Percentiles rank a stretch among this genome's conserved stretches.
phyloP scores from a whole-genome alignment of 1,139 yeast species.

The Sugiyamaella xylanicola region DNA sequence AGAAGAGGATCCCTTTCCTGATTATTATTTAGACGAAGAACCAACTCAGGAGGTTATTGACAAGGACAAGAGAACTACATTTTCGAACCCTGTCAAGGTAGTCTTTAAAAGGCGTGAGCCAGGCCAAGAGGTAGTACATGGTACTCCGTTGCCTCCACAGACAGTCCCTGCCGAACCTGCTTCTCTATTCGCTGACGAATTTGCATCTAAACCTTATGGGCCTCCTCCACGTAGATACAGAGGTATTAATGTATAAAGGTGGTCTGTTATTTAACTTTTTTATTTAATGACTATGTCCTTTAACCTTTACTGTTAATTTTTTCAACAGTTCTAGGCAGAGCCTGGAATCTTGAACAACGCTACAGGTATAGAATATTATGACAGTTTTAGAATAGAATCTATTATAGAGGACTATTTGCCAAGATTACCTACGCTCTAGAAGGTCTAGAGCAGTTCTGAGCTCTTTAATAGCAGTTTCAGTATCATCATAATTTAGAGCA shows the following conservation, averaged over 20 bases:
- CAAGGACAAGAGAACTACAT: slow-evolving; percentile 23
- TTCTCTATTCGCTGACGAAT: slow-evolving; percentile 32
- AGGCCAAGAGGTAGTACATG: slow-evolving; percentile 21
- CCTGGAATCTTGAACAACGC: neutral
- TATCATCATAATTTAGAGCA: slow-evolving; percentile 90
- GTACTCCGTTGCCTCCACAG: neutral
- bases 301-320: too few species aligned
- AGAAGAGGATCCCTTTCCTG: slow-evolving; percentile 17
- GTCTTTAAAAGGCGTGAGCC: slow-evolving; percentile 30
- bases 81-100: slow-evolving; percentile 29
- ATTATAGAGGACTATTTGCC: too few species aligned
- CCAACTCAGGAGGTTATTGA: slow-evolving; percentile 21
- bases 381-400: too few species aligned
- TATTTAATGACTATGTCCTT: too few species aligned
- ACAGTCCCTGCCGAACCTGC: slow-evolving; percentile 10
- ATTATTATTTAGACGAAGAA: slow-evolving; percentile 15
- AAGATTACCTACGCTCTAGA: slow-evolving; percentile 25
- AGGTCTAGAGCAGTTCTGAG: slow-evolving; percentile 59
- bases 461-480: slow-evolving; percentile 78
- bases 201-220: slow-evolving; percentile 39
- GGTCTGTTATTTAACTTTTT: neutral
- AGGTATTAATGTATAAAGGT: slow-evolving; percentile 28
- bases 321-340: neutral
- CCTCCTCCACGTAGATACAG: slow-evolving; percentile 39
- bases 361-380: too few species aligned